Percentiles rank a stretch among this genome's conserved stretches.
Evolutionary conservation across 169 alveolate species (phyloP).

Genomic region (Eimeria praecox): DNA sequence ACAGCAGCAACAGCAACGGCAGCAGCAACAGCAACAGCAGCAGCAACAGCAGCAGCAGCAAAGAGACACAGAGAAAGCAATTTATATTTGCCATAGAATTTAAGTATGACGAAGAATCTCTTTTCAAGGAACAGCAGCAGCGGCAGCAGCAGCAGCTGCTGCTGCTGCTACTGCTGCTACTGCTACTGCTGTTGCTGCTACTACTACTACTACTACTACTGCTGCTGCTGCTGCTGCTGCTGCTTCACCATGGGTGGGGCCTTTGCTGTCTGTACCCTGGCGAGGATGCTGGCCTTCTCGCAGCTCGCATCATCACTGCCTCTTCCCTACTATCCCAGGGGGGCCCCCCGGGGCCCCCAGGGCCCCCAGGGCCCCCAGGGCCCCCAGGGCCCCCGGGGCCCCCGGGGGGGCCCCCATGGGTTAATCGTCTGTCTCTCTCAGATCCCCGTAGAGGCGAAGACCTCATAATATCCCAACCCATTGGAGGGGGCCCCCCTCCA

Average conservation of each 20-base stretch:
- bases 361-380: background rate
- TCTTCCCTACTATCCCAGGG: conserved; percentile 3
- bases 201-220: background rate
- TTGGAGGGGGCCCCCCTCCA: conserved; percentile 1
- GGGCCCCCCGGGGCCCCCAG: conserved; percentile 19
- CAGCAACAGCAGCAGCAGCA: too few species aligned
- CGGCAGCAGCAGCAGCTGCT: background rate
- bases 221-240: conserved; percentile 43
- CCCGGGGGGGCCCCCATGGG: conserved; percentile 6
- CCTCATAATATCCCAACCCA: conserved; percentile 20
- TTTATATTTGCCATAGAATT: too few species aligned
- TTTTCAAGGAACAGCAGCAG: background rate
- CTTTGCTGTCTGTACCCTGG: conserved; percentile 31
- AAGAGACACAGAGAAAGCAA: too few species aligned
- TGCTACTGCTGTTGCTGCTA: conserved; percentile 38
- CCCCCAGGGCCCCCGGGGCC: conserved; percentile 12
- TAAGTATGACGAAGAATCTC: too few species aligned
- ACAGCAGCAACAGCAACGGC: background rate
- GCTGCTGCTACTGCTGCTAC: background rate
- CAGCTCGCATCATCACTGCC: background rate
- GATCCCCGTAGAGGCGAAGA: background rate
- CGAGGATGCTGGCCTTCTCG: conserved; percentile 6
- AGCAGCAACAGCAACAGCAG: too few species aligned
- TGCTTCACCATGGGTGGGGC: conserved; percentile 29
- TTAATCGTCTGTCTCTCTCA: conserved; percentile 35